Conservation (phyloP, 192 early-diverging fungal species). For the Phlyctochytrium arcticum region DNA sequence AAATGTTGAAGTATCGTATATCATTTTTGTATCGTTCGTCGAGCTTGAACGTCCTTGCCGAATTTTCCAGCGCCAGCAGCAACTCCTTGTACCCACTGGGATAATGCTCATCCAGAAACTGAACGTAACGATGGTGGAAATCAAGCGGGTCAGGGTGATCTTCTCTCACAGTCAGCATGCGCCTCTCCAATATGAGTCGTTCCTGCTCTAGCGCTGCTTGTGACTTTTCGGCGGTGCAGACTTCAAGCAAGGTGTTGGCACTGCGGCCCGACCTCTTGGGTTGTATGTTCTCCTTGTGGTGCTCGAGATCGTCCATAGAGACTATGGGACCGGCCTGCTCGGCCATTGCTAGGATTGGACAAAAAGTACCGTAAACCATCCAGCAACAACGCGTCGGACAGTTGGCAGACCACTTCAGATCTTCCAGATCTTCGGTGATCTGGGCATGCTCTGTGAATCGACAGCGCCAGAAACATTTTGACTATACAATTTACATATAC, state of each 20-base stretch:
- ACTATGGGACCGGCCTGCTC: background rate
- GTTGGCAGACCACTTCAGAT: too few relatives aligned
- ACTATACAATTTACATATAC: too few relatives aligned
- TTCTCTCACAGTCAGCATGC: background rate
- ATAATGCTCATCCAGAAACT: slow-evolving; percentile 33
- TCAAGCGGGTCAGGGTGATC: slow-evolving; percentile 37
- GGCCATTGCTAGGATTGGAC: background rate
- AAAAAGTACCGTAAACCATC: too few relatives aligned
- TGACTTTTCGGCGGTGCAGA: background rate
- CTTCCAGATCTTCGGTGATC: too few relatives aligned
- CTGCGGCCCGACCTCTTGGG: slow-evolving; percentile 63
- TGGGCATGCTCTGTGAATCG: too few relatives aligned
- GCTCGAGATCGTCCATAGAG: slow-evolving; percentile 45
- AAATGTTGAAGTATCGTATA: slow-evolving; percentile 50
- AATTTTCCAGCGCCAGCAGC: slow-evolving; percentile 13
- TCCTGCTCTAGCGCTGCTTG: background rate
- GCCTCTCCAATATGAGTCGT: background rate
- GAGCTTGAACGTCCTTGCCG: slow-evolving; percentile 33
- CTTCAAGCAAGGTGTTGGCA: slow-evolving; percentile 32
- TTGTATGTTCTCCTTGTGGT: slow-evolving; percentile 76
- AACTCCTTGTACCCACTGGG: slow-evolving; percentile 23
- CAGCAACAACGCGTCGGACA: too few relatives aligned
- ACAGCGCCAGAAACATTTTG: too few relatives aligned
- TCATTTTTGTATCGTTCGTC: slow-evolving; percentile 43
- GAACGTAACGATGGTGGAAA: slow-evolving; percentile 31